A percentile compares a stretch with the other conserved stretches of the same genome.
These are phyloP conservation scores for Diutina pseudorugosa DNA, from an alignment of 1,139 yeast species.

Conservation along the genomic window DNA sequence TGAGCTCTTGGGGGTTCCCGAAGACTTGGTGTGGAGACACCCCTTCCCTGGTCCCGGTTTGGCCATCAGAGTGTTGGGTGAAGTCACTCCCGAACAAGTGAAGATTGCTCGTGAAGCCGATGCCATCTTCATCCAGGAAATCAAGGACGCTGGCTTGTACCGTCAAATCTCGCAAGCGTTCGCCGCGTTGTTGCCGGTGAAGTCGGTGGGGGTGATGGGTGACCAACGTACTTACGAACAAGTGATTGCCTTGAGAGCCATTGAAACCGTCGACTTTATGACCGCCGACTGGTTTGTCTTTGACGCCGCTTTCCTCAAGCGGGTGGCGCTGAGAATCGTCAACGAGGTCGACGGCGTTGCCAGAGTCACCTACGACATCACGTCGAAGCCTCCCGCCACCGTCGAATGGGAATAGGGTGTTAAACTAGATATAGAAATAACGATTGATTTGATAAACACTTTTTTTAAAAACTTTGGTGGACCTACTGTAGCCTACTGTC, in stretches of 20 bases:
- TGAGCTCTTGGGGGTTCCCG: constrained; percentile 87
- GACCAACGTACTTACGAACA: constrained; percentile 99
- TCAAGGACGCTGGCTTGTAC: constrained; percentile 85
- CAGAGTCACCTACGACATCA: constrained; percentile 95
- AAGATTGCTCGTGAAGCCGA: constrained; percentile 97
- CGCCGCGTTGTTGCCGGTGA: constrained; percentile 93
- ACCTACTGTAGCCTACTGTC: too few relatives aligned
- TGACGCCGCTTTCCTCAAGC: constrained; percentile 85
- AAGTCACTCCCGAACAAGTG: constrained; percentile 85
- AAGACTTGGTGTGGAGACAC: constrained; percentile 98
- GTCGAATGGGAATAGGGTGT: constrained; percentile 90
- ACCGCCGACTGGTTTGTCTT: constrained; percentile 98
- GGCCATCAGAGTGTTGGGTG: constrained; percentile 95
- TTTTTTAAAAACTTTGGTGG: too few relatives aligned
- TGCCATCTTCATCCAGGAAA: constrained; percentile 89
- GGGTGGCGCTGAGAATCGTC: constrained; percentile 89
- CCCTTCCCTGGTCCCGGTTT: constrained; percentile 99
- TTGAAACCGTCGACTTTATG: constrained; percentile 97
- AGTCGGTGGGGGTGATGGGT: constrained; percentile 99
- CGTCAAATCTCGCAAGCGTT: constrained; percentile 93
- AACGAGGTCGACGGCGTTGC: constrained; percentile 99
- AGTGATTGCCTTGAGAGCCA: constrained; percentile 96
- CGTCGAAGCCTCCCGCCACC: constrained; percentile 98
- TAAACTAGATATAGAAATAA: not conserved
- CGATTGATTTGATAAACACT: not conserved